phyloP scores from a whole-genome alignment of 106 monocot genomes.

The Platanthera zijinensis region DNA sequence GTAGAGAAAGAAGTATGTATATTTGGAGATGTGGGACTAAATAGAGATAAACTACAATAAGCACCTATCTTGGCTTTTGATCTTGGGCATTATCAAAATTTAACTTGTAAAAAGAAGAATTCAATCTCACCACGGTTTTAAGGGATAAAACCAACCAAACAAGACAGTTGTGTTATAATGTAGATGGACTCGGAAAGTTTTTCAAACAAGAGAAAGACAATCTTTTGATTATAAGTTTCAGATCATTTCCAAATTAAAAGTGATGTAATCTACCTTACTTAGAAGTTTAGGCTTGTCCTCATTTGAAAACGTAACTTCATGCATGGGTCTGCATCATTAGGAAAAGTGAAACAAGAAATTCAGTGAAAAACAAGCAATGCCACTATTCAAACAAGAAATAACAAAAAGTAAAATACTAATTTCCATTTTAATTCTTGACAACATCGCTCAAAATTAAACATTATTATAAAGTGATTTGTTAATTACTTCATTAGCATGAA shows the following conservation, averaged over 20 bases:
- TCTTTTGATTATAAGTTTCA: not conserved
- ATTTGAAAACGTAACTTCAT: slow-evolving; percentile 61
- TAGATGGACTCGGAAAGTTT: not conserved
- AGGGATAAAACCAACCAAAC: not conserved
- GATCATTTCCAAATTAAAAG: not conserved
- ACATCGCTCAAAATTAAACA: not conserved
- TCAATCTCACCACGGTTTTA: not conserved
- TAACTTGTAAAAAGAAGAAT: too few species aligned
- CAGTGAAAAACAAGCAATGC: not conserved
- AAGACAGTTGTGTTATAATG: not conserved
- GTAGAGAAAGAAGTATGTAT: too few species aligned
- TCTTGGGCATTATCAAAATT: too few species aligned
- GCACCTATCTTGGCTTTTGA: too few species aligned
- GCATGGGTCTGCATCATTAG: slow-evolving; percentile 48
- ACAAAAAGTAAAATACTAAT: not conserved
- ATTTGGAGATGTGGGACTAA: too few species aligned
- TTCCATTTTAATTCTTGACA: not conserved
- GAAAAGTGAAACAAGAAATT: not conserved
- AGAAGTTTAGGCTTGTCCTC: slow-evolving; percentile 66
- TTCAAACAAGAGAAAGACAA: not conserved
- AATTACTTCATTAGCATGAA: not conserved
- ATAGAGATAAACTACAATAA: too few species aligned
- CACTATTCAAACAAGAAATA: not conserved
- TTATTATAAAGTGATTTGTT: not conserved
- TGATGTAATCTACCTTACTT: slow-evolving; percentile 35